Base-by-base conservation (phyloP, 1,284 basidiomycete genomes). In the Sutorius eximius region DNA sequence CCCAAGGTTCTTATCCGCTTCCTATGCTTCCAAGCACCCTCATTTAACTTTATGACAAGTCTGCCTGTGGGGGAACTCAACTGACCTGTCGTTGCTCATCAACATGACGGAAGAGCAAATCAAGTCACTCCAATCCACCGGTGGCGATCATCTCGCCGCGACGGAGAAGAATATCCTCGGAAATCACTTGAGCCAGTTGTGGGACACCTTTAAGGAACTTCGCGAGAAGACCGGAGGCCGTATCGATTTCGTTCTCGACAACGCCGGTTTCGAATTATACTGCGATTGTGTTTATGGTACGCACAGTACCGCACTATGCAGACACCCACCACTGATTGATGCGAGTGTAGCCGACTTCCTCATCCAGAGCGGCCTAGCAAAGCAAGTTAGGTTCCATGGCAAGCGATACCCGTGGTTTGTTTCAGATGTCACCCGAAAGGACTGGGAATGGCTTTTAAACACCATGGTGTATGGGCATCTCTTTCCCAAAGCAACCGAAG, bases 21-120 rank as follows among this genome's bases (percentile, higher is more conserved):
- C 24, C 24, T 27, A 36, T 34, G 53, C 59, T 38, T 41, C 16
- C 5, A 29, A 15, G n/a, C 27, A n/a, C 30, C n/a, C 8, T 41
- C 18, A 5, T 32, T 46, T 24, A 54, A 20, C 12, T 3, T n/a
- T n/a, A 40, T 41, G 20, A 16, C 32, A 53, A 91, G 92, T 97
- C 54, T 95, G 93, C 68, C 80, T 96, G 22, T 95, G 93, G 93
- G 93, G 93, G 16, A 96, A 96, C 75, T 92, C 93, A n/a, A 98
- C 96, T 54, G 95, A 98, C 73, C 79, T 98, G 51, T 96, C 93
- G 3, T 82, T 98, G 33, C 81, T 98, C 52, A 98, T 98, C 76
- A 94, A 98, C 77, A 98, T 98, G 95, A 93, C 93, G 13, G 95
- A 98, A 74, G 95, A 98, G 43, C 95, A 98, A 73, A 98, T 99